Evolutionary conservation across 208 protist species (phyloP), one percentile per base, ranked within the genome.

Genomic region (Crithidia brevicula): DNA sequence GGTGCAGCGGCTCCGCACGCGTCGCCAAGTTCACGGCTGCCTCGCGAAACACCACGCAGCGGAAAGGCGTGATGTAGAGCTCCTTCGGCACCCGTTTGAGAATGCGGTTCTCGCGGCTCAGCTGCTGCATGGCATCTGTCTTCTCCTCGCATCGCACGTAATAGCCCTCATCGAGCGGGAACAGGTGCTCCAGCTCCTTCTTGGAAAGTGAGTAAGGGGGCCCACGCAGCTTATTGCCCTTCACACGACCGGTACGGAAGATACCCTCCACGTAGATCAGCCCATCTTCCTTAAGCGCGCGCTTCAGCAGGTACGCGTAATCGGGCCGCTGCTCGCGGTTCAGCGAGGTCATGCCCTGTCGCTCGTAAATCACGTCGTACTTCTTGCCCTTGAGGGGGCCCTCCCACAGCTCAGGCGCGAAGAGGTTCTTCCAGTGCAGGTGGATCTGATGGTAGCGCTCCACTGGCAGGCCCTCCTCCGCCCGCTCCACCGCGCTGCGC

Each of bases 321-420:
- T 96, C 88, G n/a, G 72, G 63, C 13, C 92, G 86, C 71, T 93
- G 79, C 8, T 92, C 85, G 18, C 75, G 79, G 46, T 92, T 88
- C 11, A 96, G 65, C 13, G 92, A 92, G 11, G 85, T 92, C 69
- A 96, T 89, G 30, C 81, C 88, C 64, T 96, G 88, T 1, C 88
- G 85, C 65, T 96, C 92, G 57, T 96, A 95, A 62, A 96, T 96
- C 51, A 95, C 58, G 62, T 96, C 92, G 72, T 85, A 94, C 59
- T 74, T 78, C 54, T 70, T 72, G 9, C 60, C 68, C 31, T 59
- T 53, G 53, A 93, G 58, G n/a, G 81, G 52, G 11, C 71, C 79
- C 30, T 91, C 62, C 89, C 92, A 96, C 54, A 96, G 59, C 68
- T 88, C 81, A 1, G 88, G 77, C 0, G 86, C 67, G 58, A 96